Evolutionary conservation across 306 rosid genomes (phyloP), one percentile per base, ranked within the genome.

Genomic region (Cicer judaicum): DNA sequence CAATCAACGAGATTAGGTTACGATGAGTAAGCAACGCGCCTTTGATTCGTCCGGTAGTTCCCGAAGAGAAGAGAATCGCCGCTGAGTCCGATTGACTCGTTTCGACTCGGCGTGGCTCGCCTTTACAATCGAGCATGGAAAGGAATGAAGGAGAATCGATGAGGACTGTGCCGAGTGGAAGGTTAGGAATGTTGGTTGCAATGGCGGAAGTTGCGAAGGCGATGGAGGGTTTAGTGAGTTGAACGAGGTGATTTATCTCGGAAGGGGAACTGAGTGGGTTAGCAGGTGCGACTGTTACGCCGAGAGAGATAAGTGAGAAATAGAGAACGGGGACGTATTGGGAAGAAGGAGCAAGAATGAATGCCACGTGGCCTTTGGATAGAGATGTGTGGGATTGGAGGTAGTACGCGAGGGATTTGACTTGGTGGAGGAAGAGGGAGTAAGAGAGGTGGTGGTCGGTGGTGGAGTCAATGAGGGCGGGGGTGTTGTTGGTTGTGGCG

Each of bases 21-120:
- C 88, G 74, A 78, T 94, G 97, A n/a, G 89, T 80, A 66, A 90
- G 41, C 7, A 68, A 0, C n/a, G 86, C 97, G 6, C 96, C 97
- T 64, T 94, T 94, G 7, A 94, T 90, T 16, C 84, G 78, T 4
- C 98, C 98, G 0, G 98, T 94, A 1, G 98, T 94, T 0, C 97
- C 97, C 0, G 97, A 94, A 2, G 97, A 94, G 87, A 82, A 94
- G 1, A 94, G 86, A 70, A 94, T 87, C 47, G 93, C 86, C 1
- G 98, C 97, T 18, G 86, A 12, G 42, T 90, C 89, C 1, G 85
- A 82, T 64, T 94, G 97, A 60, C 18, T 52, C 65, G 84, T 66
- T 43, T 70, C 47, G 0, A 77, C 83, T 14, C 64, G 44, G 11
- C 1, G 55, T 10, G 53, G 39, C 21, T 9, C 39, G 0, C 43